Evolutionary conservation across 2,329 filamentous ascomycete species (phyloP), one percentile per base, ranked within the genome.

Genomic region (Talaromyces atroroseus): DNA sequence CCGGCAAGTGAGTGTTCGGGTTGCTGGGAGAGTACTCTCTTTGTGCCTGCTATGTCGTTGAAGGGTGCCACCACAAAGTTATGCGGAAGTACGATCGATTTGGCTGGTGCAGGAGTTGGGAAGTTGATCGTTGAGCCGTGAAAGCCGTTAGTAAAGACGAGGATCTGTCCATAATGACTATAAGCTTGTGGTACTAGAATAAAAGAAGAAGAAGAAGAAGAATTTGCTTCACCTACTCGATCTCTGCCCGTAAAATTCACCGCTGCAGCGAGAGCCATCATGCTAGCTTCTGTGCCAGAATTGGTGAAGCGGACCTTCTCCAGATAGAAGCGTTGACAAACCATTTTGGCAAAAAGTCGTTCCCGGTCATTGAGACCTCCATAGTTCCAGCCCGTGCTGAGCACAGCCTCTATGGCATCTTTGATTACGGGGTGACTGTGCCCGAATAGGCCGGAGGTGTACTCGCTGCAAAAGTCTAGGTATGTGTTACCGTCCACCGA

Each of bases 201-300:
- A n/a, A n/a, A n/a, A n/a, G n/a, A n/a, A n/a, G n/a, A n/a, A 34
- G 32, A 34, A 34, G 12, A 14, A 34, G 12, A n/a, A 12, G 32
- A 34, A 34, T 34, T 3, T 5, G 32, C 5, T 34, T 34, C 12
- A 34, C 7, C 6, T 34, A 34, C 32, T 34, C 32, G 32, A 14
- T 64, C 8, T 36, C 75, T 75, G 0, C 68, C 67, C 0, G 74
- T 79, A 44, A 72, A 81, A n/a, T 70, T 71, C 10, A 79, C 75
- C 0, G 82, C 83, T 1, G 75, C 77, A 3, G 78, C 79, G 1
- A 87, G 64, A 2, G 83, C 83, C 64, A 84, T 80, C 5, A 82
- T 73, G 51, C 83, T 87, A 4, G 83, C 83, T 66, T 87, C 85
- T 0, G 85, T 88, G 2, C 85, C 85, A 0, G 82, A 85, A 67